These are phyloP conservation scores for Phytophthora boehmeriae DNA, from an alignment of 352 stramenopile species.

Conservation along the genomic window DNA sequence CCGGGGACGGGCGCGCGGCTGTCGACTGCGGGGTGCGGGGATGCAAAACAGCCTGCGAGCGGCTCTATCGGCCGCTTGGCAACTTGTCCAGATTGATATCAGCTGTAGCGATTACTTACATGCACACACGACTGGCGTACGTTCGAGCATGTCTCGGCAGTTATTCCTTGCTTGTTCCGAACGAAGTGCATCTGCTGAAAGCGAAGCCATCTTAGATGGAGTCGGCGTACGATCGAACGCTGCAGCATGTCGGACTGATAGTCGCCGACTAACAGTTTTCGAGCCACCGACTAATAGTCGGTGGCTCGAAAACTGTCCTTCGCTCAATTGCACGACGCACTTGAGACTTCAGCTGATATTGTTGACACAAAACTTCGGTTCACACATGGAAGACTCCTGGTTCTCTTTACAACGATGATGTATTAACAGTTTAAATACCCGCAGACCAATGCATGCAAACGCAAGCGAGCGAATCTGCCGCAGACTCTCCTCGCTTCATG, in stretches of 20 bases:
- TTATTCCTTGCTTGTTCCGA: neutral
- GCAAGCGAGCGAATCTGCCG: slow-evolving; percentile 18
- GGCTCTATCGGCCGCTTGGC: neutral
- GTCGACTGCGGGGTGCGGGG: too few species aligned
- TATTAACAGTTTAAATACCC: slow-evolving; percentile 39
- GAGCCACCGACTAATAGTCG: too few species aligned
- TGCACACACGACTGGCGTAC: neutral
- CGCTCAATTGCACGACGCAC: neutral
- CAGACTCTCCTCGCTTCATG: slow-evolving; percentile 17
- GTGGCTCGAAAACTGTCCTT: too few species aligned
- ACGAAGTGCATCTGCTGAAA: slow-evolving; percentile 22
- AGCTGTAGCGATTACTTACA: neutral
- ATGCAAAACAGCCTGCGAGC: neutral
- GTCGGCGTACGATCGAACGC: slow-evolving; percentile 8
- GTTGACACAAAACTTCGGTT: slow-evolving; percentile 6
- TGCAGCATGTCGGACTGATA: too few species aligned
- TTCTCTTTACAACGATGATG: slow-evolving; percentile 19
- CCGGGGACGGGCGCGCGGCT: neutral
- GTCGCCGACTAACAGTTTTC: too few species aligned
- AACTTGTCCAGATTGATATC: neutral
- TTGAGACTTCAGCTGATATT: neutral
- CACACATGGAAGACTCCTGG: neutral
- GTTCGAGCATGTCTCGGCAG: neutral
- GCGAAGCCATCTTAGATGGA: slow-evolving; percentile 20
- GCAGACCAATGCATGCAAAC: slow-evolving; percentile 19